Evolutionary conservation across 2,329 filamentous ascomycete species (phyloP), one percentile per base, ranked within the genome.

Genomic region (Fusarium guadeloupense): DNA sequence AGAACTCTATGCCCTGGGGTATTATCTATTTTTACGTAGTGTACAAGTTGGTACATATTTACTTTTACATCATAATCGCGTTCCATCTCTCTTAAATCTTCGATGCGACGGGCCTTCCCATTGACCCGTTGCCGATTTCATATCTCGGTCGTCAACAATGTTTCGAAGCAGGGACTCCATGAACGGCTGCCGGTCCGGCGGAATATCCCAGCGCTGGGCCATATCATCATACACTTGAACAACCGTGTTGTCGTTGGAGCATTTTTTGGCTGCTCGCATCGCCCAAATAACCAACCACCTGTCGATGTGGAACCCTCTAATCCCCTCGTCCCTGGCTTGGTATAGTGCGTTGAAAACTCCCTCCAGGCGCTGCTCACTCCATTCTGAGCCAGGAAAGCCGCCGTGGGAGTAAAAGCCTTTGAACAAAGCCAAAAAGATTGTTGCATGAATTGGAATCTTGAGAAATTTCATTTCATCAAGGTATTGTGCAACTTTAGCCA

Each of bases 371-470:
- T 83, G 76, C 25, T 80, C 78, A 23, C 86, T 92, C 94, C 95
- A 99, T 12, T 85, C 81, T 0, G 88, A 87, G 61, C 87, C 75
- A 1, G 62, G 79, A 20, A 80, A 71, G 21, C 86, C 87, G 10
- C 93, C 94, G 70, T 97, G 89, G 3, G 79, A 74, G 26, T 83
- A 81, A 71, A 98, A 99, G 0, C 91, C 93, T 68, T 92, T 89
- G 76, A 98, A 91, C 4, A 98, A 80, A 8, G 89, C 83, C 31
- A 95, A 80, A 69, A 94, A 97, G 20, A 96, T 84, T 53, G 89
- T 84, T 6, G 89, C 90, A 58, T 94, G 87, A 14, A 94, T 78
- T 0, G 87, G 85, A 4, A 96, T 80, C 4, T 82, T 77, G 64
- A 88, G 87, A 31, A 79, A 77, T 51, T 85, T 85, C 92, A 97